These are phyloP conservation scores for Ustanciosporium gigantosporum DNA, from an alignment of 1,284 basidiomycete genomes.

Conservation along the genomic window DNA sequence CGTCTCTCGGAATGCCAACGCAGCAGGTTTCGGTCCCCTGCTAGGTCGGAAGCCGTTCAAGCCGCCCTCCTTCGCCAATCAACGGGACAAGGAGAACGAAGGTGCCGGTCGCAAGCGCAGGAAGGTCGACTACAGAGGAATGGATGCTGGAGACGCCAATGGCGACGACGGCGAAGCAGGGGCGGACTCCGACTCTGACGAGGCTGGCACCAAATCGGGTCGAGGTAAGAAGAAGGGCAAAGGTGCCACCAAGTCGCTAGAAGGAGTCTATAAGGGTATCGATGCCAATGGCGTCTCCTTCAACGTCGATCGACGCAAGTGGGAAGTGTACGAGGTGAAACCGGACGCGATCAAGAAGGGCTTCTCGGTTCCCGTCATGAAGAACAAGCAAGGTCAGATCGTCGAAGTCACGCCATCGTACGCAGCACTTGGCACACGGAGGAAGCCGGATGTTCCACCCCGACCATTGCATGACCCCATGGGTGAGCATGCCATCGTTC, in stretches of 20 bases:
- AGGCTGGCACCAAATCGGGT: constrained; percentile 8
- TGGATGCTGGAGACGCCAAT: constrained; percentile 37
- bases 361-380: constrained; percentile 89
- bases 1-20: constrained; percentile 38
- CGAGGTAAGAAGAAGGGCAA: constrained; percentile 28
- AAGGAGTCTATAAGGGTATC: constrained; percentile 57
- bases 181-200: constrained; percentile 19
- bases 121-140: constrained; percentile 54
- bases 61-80: constrained; percentile 42
- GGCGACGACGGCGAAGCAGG: constrained; percentile 38
- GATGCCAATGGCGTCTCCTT: constrained; percentile 56
- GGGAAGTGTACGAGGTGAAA: constrained; percentile 49
- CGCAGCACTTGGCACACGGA: constrained; percentile 81
- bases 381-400: constrained; percentile 72
- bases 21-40: constrained; percentile 48
- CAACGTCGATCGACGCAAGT: constrained; percentile 53
- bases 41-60: constrained; percentile 57
- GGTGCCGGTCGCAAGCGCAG: constrained; percentile 46
- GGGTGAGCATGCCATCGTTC: constrained; percentile 94
- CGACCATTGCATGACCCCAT: constrained; percentile 94
- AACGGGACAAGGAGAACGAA: constrained; percentile 18
- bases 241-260: constrained; percentile 39
- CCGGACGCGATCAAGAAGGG: constrained; percentile 57
- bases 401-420: constrained; percentile 72
- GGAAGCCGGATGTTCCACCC: constrained; percentile 79